phyloP scores from a whole-genome alignment of 208 protist species.

The Crithidia thermophila region DNA sequence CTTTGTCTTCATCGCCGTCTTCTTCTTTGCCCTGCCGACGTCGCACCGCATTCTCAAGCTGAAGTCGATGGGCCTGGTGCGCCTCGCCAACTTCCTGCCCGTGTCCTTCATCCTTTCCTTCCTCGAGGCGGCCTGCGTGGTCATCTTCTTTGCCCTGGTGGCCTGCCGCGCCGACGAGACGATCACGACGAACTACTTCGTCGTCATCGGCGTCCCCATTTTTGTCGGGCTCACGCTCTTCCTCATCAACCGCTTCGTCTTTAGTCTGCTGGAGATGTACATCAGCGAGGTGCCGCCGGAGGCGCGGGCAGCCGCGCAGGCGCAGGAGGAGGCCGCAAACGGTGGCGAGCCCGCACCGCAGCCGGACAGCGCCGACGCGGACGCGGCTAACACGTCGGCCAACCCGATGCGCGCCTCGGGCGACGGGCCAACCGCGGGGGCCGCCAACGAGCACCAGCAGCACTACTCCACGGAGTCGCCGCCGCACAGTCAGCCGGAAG shows the following conservation, averaged over 20 bases:
- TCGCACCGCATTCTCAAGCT: slow-evolving; percentile 5
- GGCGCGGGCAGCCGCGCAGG: slow-evolving; percentile 9
- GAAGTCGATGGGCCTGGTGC: slow-evolving; percentile 25
- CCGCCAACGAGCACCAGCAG: background rate
- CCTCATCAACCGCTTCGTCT: slow-evolving; percentile 35
- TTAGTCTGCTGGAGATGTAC: slow-evolving; percentile 15
- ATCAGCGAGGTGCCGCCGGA: slow-evolving; percentile 25
- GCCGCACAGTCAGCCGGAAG: slow-evolving; percentile 1
- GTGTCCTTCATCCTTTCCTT: slow-evolving; percentile 44
- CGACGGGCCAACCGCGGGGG: background rate
- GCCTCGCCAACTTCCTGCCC: slow-evolving; percentile 34
- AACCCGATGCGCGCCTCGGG: slow-evolving; percentile 20
- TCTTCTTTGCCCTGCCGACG: slow-evolving; percentile 29
- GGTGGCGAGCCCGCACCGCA: slow-evolving; percentile 12
- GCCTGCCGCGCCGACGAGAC: slow-evolving; percentile 67
- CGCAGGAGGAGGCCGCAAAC: slow-evolving; percentile 10
- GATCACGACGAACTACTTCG: slow-evolving; percentile 73
- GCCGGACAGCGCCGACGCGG: background rate
- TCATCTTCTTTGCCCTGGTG: slow-evolving; percentile 61
- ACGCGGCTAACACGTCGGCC: background rate
- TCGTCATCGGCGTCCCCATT: slow-evolving; percentile 61
- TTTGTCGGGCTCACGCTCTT: slow-evolving; percentile 40
- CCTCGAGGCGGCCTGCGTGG: slow-evolving; percentile 31
- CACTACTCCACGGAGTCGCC: background rate
- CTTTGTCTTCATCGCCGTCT: slow-evolving; percentile 32